phyloP scores from a whole-genome alignment of 768 basidiomycete species.

The Hypsizygus marmoreus region DNA sequence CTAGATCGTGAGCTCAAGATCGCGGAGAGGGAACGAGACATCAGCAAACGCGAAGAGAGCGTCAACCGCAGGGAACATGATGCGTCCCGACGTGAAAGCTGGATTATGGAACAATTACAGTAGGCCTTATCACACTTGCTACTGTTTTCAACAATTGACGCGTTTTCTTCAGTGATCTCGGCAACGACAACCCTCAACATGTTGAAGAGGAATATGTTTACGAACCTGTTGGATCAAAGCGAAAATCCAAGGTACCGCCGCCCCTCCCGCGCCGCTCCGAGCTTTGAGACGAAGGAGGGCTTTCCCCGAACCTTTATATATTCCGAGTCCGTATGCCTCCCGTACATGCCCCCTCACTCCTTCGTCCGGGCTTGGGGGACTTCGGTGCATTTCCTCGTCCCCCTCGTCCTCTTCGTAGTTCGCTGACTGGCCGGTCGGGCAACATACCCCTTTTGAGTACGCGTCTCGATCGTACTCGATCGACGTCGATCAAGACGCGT shows the following conservation, averaged over 20 bases:
- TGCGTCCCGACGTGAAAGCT: conserved; percentile 80
- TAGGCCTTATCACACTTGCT: conserved; percentile 37
- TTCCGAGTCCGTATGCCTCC: conserved; percentile 75
- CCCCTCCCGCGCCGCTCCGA: conserved; percentile 84
- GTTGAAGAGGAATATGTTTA: conserved; percentile 84
- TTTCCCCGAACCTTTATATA: conserved; percentile 49
- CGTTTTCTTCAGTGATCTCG: conserved; percentile 53
- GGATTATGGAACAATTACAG: conserved; percentile 95
- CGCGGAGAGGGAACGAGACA: conserved; percentile 83
- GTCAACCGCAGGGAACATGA: conserved; percentile 88
- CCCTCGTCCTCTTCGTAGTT: conserved; percentile 59
- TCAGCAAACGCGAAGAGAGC: conserved; percentile 81
- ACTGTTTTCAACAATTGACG: conserved; percentile 2
- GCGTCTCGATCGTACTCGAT: conserved; percentile 28
- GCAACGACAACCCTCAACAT: conserved; percentile 62
- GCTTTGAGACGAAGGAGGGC: conserved; percentile 93
- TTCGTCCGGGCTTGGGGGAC: conserved; percentile 93
- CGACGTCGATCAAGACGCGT: conserved; percentile 33
- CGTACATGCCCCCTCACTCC: conserved; percentile 59
- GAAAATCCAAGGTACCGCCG: conserved; percentile 91
- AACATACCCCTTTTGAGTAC: conserved; percentile 33
- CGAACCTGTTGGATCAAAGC: conserved; percentile 66
- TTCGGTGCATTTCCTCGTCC: conserved; percentile 74
- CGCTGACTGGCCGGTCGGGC: conserved; percentile 39
- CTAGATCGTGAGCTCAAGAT: conserved; percentile 86